Percentiles rank a stretch among this genome's conserved stretches.
Conservation (phyloP, 139 green algal genomes). For the Micractinium conductrix region DNA sequence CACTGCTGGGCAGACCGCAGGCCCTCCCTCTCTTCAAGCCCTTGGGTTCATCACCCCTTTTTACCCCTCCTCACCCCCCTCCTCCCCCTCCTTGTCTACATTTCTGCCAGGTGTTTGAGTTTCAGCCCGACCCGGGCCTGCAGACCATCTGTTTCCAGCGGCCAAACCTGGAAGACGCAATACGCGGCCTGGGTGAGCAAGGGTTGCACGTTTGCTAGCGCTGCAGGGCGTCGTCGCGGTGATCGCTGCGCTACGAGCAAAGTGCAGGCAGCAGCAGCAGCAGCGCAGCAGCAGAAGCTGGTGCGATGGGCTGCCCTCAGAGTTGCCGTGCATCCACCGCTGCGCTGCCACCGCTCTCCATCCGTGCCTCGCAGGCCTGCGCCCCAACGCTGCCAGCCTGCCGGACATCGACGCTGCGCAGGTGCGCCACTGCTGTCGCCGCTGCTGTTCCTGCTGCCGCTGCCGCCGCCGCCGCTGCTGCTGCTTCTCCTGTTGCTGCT, state of each 20-base stretch:
- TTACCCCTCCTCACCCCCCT: background rate
- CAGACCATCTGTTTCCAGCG: conserved; percentile 52
- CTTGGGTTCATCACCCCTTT: too few species aligned
- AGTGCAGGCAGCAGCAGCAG: too few species aligned
- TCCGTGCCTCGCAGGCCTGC: conserved; percentile 19
- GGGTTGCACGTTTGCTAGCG: background rate
- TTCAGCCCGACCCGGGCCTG: conserved; percentile 50
- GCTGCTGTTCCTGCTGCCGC: background rate
- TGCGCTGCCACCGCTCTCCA: too few species aligned
- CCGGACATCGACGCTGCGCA: conserved; percentile 41
- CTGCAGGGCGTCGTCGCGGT: background rate
- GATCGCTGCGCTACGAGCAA: background rate
- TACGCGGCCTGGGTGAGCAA: background rate
- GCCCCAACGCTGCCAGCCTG: conserved; percentile 10
- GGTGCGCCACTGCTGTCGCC: background rate
- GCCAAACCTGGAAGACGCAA: conserved; percentile 3
- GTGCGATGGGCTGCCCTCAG: too few species aligned
- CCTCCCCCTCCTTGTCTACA: background rate
- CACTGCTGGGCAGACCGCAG: background rate
- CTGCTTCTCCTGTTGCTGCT: background rate
- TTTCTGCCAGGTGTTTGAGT: conserved; percentile 46
- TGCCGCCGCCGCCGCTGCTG: background rate
- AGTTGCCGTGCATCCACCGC: too few species aligned
- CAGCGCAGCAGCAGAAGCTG: too few species aligned
- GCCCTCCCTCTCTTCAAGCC: too few species aligned